phyloP scores from a whole-genome alignment of 305 asterid genomes.

The Fraxinus xanthoxyloides region DNA sequence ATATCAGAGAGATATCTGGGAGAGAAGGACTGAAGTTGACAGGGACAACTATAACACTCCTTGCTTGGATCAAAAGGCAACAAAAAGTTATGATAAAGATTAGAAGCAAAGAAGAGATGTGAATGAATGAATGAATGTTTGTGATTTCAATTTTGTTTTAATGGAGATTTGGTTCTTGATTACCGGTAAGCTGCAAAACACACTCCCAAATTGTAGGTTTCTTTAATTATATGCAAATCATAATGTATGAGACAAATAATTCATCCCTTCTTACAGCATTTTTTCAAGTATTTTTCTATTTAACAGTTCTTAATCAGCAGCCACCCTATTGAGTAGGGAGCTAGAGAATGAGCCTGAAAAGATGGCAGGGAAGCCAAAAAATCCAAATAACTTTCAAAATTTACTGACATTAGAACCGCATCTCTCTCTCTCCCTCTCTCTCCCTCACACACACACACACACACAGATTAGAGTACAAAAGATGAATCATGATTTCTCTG shows the following conservation, averaged over 20 bases:
- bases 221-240: not conserved
- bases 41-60: conserved; percentile 32
- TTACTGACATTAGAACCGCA: not conserved
- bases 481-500: not conserved
- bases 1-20: conserved; percentile 75
- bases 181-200: not conserved
- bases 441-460: not conserved
- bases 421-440: not conserved
- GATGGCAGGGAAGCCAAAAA: not conserved
- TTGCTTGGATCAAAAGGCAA: conserved; percentile 83
- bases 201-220: not conserved
- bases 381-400: not conserved
- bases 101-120: not conserved
- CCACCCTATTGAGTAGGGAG: not conserved
- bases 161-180: not conserved
- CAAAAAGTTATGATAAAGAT: conserved; percentile 18
- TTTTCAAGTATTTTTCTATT: not conserved
- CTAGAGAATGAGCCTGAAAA: not conserved
- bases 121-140: conserved; percentile 41
- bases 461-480: not conserved
- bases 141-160: not conserved
- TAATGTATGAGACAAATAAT: not conserved
- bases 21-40: conserved; percentile 99
- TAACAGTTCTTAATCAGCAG: not conserved
- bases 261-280: not conserved